Evolutionary conservation across 2,329 filamentous ascomycete species (phyloP).

Genomic region (Alternaria sp.): DNA sequence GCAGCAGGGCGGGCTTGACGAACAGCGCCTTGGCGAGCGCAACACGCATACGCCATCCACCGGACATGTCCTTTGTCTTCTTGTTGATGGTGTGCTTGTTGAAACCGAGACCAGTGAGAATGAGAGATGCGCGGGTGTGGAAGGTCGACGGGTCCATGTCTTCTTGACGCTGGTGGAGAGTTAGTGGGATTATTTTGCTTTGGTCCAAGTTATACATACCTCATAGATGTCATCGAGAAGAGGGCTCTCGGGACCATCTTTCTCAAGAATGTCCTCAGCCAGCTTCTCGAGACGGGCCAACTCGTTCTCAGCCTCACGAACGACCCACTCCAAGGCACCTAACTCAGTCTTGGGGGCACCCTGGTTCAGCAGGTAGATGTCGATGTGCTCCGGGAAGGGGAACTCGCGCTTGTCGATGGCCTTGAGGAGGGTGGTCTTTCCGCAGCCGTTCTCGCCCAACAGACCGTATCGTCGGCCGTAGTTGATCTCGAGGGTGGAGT

Average conservation of each 20-base stretch:
- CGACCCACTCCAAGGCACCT: constrained; percentile 96
- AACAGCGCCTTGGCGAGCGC: constrained; percentile 97
- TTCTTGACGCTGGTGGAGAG: constrained; percentile 80
- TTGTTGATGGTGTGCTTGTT: constrained; percentile 98
- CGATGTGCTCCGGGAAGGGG: constrained; percentile 93
- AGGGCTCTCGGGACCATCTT: constrained; percentile 89
- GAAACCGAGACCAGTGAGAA: constrained; percentile 98
- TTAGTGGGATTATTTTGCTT: constrained; percentile 9
- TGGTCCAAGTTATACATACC: constrained; percentile 62
- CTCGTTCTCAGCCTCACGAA: constrained; percentile 91
- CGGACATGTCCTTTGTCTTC: constrained; percentile 99
- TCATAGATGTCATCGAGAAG: constrained; percentile 95
- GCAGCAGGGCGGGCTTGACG: constrained; percentile 93
- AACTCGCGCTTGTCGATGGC: constrained; percentile 92
- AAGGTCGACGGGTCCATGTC: constrained; percentile 99
- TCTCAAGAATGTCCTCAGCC: constrained; percentile 89
- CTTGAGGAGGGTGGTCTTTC: constrained; percentile 98
- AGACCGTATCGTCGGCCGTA: constrained; percentile 93
- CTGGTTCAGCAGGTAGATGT: constrained; percentile 98
- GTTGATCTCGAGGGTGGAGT: constrained; percentile 91
- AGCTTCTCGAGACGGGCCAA: constrained; percentile 87
- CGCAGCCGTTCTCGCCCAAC: constrained; percentile 98
- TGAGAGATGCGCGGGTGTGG: constrained; percentile 91
- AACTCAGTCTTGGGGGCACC: constrained; percentile 88
- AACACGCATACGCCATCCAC: constrained; percentile 99